A percentile compares a stretch with the other conserved stretches of the same genome.
phyloP scores from a whole-genome alignment of 768 basidiomycete species.

The Kwoniella newhampshirensis region DNA sequence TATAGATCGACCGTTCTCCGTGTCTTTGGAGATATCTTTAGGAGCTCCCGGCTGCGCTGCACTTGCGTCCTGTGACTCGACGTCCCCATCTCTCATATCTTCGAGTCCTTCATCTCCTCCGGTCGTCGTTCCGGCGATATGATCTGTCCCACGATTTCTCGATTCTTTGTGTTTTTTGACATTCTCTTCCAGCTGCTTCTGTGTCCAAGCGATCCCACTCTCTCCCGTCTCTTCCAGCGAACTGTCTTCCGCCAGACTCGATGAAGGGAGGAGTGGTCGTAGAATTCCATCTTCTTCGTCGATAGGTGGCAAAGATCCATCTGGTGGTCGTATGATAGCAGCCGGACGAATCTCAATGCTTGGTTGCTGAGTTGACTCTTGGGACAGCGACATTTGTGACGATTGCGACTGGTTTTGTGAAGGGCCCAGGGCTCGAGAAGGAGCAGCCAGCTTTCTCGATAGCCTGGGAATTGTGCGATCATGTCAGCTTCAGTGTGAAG shows the following conservation, averaged over 20 bases:
- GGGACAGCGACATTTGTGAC: not conserved
- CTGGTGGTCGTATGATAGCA: too few relatives aligned
- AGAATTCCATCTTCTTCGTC: not conserved
- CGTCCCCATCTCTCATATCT: too few relatives aligned
- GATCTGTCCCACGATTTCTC: too few relatives aligned
- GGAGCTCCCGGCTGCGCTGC: too few relatives aligned
- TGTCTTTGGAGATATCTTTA: too few relatives aligned
- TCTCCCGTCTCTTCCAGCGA: slow-evolving; percentile 16
- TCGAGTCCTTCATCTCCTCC: too few relatives aligned
- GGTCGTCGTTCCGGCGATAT: too few relatives aligned
- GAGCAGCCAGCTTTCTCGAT: too few relatives aligned
- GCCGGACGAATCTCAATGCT: slow-evolving; percentile 15
- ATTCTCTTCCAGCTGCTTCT: slow-evolving; percentile 14
- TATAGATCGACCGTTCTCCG: too few relatives aligned
- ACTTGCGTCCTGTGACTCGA: too few relatives aligned
- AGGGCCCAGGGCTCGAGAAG: not conserved
- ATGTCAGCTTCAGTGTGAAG: not conserved
- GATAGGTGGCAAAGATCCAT: not conserved
- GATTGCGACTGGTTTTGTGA: not conserved
- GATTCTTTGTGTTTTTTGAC: not conserved
- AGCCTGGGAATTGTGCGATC: too few relatives aligned
- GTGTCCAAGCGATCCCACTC: slow-evolving; percentile 12
- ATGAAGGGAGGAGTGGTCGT: not conserved
- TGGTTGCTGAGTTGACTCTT: slow-evolving; percentile 27
- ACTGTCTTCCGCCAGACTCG: not conserved